Evolutionary conservation across 768 basidiomycete genomes (phyloP).

Genomic region (Mycena vitilis): DNA sequence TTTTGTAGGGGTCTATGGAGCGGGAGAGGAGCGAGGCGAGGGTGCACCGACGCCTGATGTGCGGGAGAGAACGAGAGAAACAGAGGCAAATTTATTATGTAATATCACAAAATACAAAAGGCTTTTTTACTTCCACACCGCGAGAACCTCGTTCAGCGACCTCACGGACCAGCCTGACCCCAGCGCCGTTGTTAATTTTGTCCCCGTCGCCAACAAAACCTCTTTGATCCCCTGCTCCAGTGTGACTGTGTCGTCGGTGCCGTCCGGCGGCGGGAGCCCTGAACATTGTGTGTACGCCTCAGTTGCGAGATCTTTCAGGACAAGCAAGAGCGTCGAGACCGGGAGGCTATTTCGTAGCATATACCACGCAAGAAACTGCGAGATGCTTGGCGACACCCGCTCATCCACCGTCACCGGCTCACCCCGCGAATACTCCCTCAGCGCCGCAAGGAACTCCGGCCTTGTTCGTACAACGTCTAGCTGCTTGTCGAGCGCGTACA

Average conservation of each 20-base stretch:
- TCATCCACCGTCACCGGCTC: constrained; percentile 50
- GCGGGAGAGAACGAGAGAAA: background rate
- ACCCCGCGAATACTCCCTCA: constrained; percentile 69
- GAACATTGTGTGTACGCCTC: constrained; percentile 72
- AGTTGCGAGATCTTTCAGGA: constrained; percentile 70
- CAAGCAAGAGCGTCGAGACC: constrained; percentile 71
- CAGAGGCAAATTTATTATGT: background rate
- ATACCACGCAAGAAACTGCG: constrained; percentile 74
- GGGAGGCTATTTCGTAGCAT: constrained; percentile 77
- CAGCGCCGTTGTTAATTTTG: constrained; percentile 77
- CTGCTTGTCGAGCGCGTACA: constrained; percentile 70
- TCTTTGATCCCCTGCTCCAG: constrained; percentile 76
- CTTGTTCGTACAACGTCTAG: constrained; percentile 59
- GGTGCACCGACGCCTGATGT: constrained; percentile 2
- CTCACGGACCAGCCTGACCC: constrained; percentile 81
- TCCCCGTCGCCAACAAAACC: constrained; percentile 87
- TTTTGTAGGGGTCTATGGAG: constrained; percentile 7
- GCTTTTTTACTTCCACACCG: constrained; percentile 58
- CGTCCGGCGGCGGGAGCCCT: constrained; percentile 61
- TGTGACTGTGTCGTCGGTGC: constrained; percentile 51
- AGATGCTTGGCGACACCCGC: constrained; percentile 41
- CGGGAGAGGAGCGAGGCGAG: background rate
- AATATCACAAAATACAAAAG: background rate
- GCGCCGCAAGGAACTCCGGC: constrained; percentile 54
- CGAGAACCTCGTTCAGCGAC: constrained; percentile 74